These are phyloP conservation scores for Rauvolfia tetraphylla DNA, from an alignment of 257 asterid species.

Conservation along the genomic window DNA sequence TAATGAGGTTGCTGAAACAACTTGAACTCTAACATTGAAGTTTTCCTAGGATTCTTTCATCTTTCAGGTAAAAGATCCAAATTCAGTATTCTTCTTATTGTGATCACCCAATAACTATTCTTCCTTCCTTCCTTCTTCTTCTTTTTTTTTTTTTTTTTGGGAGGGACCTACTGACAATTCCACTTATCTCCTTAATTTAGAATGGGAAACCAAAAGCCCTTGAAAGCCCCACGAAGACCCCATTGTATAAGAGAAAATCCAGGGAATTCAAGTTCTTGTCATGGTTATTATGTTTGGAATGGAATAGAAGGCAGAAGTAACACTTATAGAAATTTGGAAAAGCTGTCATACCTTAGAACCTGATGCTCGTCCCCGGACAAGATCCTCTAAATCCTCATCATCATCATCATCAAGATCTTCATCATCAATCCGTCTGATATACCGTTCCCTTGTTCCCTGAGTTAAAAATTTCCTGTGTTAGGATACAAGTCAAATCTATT, in stretches of 20 bases:
- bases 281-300: background rate
- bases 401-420: conserved; percentile 45
- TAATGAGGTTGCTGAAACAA: background rate
- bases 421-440: conserved; percentile 54
- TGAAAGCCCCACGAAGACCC: background rate
- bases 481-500: background rate
- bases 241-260: background rate
- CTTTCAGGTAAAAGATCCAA: too few relatives aligned
- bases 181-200: background rate
- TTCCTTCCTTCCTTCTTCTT: too few relatives aligned
- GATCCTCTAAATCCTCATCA: conserved; percentile 26
- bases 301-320: background rate
- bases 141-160: too few relatives aligned
- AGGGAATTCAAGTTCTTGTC: background rate
- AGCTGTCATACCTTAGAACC: conserved; percentile 42
- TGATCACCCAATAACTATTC: background rate
- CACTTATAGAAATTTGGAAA: background rate
- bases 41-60: background rate
- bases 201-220: background rate
- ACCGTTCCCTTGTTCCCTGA: conserved; percentile 46
- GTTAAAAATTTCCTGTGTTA: conserved; percentile 6
- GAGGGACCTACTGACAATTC: background rate
- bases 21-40: too few relatives aligned
- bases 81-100: background rate
- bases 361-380: conserved; percentile 30